phyloP scores from a whole-genome alignment of 768 basidiomycete species.

The Suillus americanus region DNA sequence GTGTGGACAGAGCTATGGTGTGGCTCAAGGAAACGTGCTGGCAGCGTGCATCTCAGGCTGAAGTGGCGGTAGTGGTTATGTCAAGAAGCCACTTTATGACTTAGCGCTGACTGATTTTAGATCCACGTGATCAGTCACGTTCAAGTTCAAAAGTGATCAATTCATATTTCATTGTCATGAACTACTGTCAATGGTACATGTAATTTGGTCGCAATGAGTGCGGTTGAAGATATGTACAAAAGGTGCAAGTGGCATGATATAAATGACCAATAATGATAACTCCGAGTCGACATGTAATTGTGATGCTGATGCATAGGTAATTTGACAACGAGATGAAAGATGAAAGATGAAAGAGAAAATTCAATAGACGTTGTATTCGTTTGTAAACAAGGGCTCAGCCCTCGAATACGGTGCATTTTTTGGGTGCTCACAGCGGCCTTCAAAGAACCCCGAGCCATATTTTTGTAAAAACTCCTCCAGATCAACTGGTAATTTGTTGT shows the following conservation, averaged over 20 bases:
- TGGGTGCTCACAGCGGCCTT: not conserved
- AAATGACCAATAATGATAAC: not conserved
- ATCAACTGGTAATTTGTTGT: not conserved
- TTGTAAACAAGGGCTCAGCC: not conserved
- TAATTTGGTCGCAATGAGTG: not conserved
- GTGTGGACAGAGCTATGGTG: not conserved
- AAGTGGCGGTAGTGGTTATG: not conserved
- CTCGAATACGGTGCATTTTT: not conserved
- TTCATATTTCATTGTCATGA: not conserved
- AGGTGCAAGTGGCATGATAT: not conserved
- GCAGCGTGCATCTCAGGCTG: conserved; percentile 5
- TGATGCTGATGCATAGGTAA: not conserved
- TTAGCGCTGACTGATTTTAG: not conserved
- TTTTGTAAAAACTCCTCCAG: not conserved
- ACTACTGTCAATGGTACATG: not conserved
- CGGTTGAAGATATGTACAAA: not conserved
- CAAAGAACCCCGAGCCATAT: not conserved
- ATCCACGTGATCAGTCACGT: not conserved
- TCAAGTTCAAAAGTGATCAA: not conserved
- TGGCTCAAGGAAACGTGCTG: conserved; percentile 5
- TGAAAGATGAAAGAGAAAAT: not conserved
- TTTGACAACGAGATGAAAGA: not conserved
- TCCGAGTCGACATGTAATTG: not conserved
- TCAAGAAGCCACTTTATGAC: not conserved
- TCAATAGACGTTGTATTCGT: not conserved